Conservation (phyloP, 208 protist genomes). For the Tritrichomonas musculus region DNA sequence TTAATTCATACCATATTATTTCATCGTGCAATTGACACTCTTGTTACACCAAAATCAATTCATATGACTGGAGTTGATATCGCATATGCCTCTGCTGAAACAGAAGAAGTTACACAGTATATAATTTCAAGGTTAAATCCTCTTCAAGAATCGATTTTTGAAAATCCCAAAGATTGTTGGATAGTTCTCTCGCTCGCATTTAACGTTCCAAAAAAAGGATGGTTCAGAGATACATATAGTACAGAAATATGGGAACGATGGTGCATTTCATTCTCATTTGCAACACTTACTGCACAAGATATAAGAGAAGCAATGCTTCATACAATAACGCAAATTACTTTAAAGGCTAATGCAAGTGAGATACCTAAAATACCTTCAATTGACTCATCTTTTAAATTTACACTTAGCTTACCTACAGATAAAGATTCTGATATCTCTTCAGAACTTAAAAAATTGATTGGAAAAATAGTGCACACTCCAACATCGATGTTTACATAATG, state of each 20-base stretch:
- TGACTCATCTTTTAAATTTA: background rate
- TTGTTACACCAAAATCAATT: constrained; percentile 3
- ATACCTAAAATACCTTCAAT: background rate
- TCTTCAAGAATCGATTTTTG: background rate
- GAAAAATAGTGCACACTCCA: background rate
- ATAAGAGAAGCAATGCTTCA: background rate
- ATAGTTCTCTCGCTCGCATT: background rate
- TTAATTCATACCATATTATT: constrained; percentile 25
- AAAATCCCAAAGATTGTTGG: background rate
- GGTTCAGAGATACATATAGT: background rate
- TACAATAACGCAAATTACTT: background rate
- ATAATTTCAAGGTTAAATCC: background rate
- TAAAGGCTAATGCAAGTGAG: background rate
- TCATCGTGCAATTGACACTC: constrained; percentile 14
- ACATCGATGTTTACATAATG: background rate
- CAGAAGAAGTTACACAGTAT: background rate
- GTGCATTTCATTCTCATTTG: background rate
- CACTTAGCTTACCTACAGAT: background rate
- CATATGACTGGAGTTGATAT: background rate
- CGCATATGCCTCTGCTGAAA: background rate
- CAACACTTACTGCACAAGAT: background rate
- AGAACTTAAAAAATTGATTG: background rate
- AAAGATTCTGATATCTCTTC: background rate
- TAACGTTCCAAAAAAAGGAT: background rate
- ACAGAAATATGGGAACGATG: constrained; percentile 7